Percentiles rank a stretch among this genome's conserved stretches.
Conservation (phyloP, 371 early-diverging fungal species). For the Mucor plumbeus region DNA sequence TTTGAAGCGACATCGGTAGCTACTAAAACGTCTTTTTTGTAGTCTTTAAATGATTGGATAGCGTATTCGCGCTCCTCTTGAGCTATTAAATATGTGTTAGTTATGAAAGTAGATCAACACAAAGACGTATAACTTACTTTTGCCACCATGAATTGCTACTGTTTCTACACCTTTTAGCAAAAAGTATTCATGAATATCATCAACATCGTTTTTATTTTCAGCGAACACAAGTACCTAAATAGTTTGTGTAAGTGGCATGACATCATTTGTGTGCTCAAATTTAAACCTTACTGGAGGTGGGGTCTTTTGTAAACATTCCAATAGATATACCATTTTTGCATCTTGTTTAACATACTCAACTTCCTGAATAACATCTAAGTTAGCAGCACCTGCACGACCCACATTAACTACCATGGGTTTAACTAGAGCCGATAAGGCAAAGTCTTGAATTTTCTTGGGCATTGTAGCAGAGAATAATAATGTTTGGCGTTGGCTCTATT, state of each 20-base stretch:
- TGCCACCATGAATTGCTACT: conserved; percentile 95
- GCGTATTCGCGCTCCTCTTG: conserved; percentile 86
- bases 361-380: conserved; percentile 96
- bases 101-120: not conserved
- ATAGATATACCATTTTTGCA: conserved; percentile 87
- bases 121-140: conserved; percentile 61
- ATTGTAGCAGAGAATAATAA: conserved; percentile 95
- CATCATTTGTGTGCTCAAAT: conserved; percentile 3
- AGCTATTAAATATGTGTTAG: conserved; percentile 37
- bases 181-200: conserved; percentile 96
- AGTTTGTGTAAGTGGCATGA: not conserved
- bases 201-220: conserved; percentile 99
- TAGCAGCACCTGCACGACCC: conserved; percentile 98
- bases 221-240: conserved; percentile 92
- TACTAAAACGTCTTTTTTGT: conserved; percentile 86
- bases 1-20: conserved; percentile 94
- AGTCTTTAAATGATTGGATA: conserved; percentile 79
- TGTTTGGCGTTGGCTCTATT: conserved; percentile 79
- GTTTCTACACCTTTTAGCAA: conserved; percentile 93
- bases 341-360: conserved; percentile 97
- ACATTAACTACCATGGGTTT: conserved; percentile 96
- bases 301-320: conserved; percentile 93
- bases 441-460: conserved; percentile 98
- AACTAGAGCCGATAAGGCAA: conserved; percentile 89
- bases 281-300: conserved; percentile 80